These are phyloP conservation scores for Saussurea involucrata DNA, from an alignment of 129 eudicot species.

Conservation along the genomic window DNA sequence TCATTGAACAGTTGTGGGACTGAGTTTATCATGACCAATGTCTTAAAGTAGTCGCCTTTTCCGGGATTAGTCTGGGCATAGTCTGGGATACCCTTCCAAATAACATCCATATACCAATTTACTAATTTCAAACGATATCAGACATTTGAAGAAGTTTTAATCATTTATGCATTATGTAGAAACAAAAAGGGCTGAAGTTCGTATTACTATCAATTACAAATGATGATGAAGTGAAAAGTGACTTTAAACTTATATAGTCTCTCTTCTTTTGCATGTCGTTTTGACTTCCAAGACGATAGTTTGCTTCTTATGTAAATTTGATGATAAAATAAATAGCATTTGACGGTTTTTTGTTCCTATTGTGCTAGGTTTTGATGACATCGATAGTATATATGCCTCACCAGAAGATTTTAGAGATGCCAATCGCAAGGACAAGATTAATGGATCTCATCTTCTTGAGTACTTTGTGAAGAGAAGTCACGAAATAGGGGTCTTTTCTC, in stretches of 20 bases:
- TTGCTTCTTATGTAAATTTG: not conserved
- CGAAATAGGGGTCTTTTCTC: constrained; percentile 70
- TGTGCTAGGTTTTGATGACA: constrained; percentile 75
- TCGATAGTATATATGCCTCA: constrained; percentile 87
- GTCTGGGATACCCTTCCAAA: too few relatives aligned
- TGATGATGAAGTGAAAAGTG: not conserved
- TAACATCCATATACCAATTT: not conserved
- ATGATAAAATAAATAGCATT: not conserved
- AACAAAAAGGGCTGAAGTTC: not conserved
- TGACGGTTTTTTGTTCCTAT: not conserved
- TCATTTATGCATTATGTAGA: not conserved
- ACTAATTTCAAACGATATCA: not conserved
- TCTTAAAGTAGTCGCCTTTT: too few relatives aligned
- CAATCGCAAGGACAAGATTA: constrained; percentile 56
- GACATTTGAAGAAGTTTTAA: not conserved
- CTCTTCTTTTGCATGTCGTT: constrained; percentile 1
- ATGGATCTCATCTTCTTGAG: constrained; percentile 80
- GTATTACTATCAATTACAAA: not conserved
- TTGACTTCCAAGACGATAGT: not conserved
- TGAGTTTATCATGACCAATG: too few relatives aligned
- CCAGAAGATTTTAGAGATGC: constrained; percentile 77
- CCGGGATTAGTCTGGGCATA: too few relatives aligned
- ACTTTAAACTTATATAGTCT: not conserved
- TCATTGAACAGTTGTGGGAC: not conserved
- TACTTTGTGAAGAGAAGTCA: constrained; percentile 79